Evolutionary conservation across 2,329 filamentous ascomycete species (phyloP).

Genomic region (Paecilomyces fulvus): DNA sequence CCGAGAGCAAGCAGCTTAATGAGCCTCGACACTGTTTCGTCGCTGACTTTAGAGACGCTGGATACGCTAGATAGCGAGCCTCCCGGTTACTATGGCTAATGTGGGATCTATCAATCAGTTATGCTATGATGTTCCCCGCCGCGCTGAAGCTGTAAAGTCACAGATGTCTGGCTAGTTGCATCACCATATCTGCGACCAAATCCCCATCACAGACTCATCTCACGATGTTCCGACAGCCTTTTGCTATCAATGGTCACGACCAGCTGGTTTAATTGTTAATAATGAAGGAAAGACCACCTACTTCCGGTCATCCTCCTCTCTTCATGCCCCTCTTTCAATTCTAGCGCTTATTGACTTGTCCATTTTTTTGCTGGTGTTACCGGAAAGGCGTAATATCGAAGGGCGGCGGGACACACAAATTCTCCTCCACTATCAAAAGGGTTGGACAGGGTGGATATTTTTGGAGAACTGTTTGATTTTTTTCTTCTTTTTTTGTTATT

Average conservation of each 20-base stretch:
- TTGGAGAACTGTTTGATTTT: neutral
- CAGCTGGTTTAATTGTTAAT: neutral
- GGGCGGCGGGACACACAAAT: neutral
- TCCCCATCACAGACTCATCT: neutral
- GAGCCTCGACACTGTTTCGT: conserved; percentile 19
- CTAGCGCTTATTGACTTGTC: neutral
- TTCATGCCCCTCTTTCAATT: neutral
- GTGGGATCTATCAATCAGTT: neutral
- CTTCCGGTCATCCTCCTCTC: neutral
- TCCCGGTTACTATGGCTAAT: conserved; percentile 6
- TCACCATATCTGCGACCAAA: neutral
- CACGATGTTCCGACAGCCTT: neutral
- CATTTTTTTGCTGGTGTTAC: neutral
- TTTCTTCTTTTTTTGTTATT: neutral
- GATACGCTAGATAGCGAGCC: conserved; percentile 12
- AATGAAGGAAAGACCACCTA: neutral
- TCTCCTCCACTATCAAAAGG: neutral
- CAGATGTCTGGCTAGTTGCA: neutral
- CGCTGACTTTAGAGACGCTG: conserved; percentile 19
- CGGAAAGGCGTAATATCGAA: neutral
- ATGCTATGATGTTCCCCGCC: neutral
- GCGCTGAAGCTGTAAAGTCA: neutral
- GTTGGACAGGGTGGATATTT: neutral
- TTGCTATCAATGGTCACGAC: neutral
- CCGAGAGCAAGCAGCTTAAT: conserved; percentile 18